phyloP scores from a whole-genome alignment of 163 green algal genomes.

The Prototheca cutis region DNA sequence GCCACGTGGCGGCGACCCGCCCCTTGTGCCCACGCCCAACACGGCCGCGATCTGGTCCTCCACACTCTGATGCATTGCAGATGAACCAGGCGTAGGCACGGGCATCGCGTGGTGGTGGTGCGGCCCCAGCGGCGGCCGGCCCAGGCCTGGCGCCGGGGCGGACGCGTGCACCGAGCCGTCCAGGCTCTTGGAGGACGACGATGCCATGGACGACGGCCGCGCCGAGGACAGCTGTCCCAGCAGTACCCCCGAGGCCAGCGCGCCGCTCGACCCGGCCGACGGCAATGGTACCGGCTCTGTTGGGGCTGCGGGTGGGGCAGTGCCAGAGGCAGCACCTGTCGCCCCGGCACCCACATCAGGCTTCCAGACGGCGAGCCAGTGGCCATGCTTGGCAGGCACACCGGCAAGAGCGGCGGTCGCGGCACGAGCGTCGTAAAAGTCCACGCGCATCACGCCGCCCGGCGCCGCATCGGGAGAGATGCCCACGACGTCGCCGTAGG shows the following conservation, averaged over 20 bases:
- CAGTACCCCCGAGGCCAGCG: too few relatives aligned
- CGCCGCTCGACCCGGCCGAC: too few relatives aligned
- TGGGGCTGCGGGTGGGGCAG: background rate
- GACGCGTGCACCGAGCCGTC: background rate
- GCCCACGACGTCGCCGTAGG: slow-evolving; percentile 76
- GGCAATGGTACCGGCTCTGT: background rate
- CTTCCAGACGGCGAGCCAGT: too few relatives aligned
- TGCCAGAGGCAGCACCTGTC: too few relatives aligned
- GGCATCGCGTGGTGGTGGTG: background rate
- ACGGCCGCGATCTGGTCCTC: background rate
- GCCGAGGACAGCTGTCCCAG: too few relatives aligned
- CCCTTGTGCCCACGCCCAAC: background rate
- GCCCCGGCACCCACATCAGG: too few relatives aligned
- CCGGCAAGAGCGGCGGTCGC: slow-evolving; percentile 27
- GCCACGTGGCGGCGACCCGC: slow-evolving; percentile 1
- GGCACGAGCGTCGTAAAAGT: slow-evolving; percentile 83
- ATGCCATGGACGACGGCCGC: too few relatives aligned
- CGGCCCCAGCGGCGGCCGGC: background rate
- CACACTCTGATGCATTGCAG: background rate
- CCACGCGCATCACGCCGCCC: slow-evolving; percentile 69
- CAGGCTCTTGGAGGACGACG: too few relatives aligned
- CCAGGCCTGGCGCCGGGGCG: background rate
- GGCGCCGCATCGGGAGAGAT: slow-evolving; percentile 45
- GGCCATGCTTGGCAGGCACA: slow-evolving; percentile 5
- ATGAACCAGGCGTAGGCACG: background rate